phyloP scores from a whole-genome alignment of 345 rosid species.

The Kandelia obovata region DNA sequence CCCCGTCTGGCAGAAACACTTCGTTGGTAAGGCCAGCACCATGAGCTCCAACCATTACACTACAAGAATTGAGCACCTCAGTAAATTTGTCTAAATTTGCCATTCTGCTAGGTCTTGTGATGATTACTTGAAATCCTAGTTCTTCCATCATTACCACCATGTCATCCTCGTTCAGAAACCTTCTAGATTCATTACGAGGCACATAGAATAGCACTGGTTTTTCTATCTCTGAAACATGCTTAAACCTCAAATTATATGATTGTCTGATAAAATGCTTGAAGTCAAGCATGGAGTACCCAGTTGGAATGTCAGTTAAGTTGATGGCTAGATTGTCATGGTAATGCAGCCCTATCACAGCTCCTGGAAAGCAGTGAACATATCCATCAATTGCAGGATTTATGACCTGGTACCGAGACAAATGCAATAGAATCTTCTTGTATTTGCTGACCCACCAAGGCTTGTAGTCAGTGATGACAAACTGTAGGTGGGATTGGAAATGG shows the following conservation, averaged over 20 bases:
- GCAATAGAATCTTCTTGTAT: constrained; percentile 23
- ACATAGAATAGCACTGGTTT: constrained; percentile 34
- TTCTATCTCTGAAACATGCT: constrained; percentile 8
- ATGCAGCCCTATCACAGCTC: constrained; percentile 36
- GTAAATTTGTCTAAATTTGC: constrained; percentile 28
- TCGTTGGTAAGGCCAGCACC: constrained; percentile 44
- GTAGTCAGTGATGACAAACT: constrained; percentile 35
- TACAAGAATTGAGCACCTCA: constrained; percentile 25
- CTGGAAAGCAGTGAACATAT: constrained; percentile 43
- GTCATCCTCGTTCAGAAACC: constrained; percentile 30
- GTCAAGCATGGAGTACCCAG: constrained; percentile 36
- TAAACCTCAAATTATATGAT: constrained; percentile 27
- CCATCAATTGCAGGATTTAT: constrained; percentile 27
- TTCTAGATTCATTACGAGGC: constrained; percentile 30
- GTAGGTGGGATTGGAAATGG: constrained; percentile 27
- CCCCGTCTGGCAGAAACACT: constrained; percentile 35
- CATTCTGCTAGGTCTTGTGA: constrained; percentile 17
- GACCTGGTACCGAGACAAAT: constrained; percentile 24
- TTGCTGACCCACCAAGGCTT: constrained; percentile 35
- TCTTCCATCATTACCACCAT: constrained; percentile 32
- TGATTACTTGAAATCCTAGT: constrained; percentile 31
- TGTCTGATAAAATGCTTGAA: constrained; percentile 38
- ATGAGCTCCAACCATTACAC: constrained; percentile 38
- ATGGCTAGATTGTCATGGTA: constrained; percentile 30
- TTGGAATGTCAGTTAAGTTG: constrained; percentile 22